These are phyloP conservation scores for Lenwebbia sp. DNA, from an alignment of 345 rosid genomes.

Conservation along the genomic window DNA sequence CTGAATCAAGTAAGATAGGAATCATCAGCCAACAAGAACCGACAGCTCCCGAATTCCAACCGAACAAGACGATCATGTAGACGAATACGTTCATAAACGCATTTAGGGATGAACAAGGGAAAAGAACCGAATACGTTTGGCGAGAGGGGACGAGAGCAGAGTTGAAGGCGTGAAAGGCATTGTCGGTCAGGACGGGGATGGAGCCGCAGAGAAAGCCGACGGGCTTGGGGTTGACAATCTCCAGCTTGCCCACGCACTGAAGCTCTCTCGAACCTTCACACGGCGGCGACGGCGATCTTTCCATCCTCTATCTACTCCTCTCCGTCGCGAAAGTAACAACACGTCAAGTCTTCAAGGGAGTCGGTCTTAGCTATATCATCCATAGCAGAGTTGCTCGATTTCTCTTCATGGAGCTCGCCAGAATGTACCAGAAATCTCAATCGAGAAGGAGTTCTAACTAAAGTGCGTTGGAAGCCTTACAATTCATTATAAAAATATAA, in stretches of 20 bases:
- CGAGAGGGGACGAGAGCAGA: conserved; percentile 66
- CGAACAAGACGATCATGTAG: background rate
- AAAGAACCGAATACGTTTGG: conserved; percentile 27
- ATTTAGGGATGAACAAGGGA: background rate
- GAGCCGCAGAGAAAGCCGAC: conserved; percentile 90
- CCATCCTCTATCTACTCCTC: conserved; percentile 15
- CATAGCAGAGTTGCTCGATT: background rate
- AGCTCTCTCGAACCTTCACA: conserved; percentile 42
- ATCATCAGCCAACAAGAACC: background rate
- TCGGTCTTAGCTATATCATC: background rate
- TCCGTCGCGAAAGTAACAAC: background rate
- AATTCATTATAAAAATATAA: too few relatives aligned
- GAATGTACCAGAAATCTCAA: background rate
- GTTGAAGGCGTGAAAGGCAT: conserved; percentile 50
- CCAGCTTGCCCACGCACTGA: conserved; percentile 72
- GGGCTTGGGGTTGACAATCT: conserved; percentile 57
- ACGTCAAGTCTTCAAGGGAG: background rate
- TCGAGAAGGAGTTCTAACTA: too few relatives aligned
- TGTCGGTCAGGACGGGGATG: conserved; percentile 79
- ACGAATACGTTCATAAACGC: background rate
- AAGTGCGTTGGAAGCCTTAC: too few relatives aligned
- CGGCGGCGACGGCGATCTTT: conserved; percentile 13
- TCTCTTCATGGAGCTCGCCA: background rate
- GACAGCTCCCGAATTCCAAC: background rate
- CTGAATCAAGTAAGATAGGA: conserved; percentile 20